Evolutionary conservation across 768 basidiomycete species (phyloP).

Genomic region (Calocera viscosa): DNA sequence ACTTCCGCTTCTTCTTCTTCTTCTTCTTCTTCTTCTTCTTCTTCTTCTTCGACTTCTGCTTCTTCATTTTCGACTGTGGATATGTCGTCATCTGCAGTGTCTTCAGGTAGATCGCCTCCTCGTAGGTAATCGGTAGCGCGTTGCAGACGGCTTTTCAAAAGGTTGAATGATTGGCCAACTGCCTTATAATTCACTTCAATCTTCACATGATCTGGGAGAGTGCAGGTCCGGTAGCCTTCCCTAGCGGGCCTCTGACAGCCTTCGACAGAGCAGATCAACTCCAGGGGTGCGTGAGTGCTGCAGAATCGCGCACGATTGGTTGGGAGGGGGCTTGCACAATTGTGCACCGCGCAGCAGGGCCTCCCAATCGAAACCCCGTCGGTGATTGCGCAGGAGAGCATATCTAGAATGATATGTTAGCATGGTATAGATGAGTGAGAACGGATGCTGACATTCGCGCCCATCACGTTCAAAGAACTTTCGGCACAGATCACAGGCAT

Average conservation of each 20-base stretch:
- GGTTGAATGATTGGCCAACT: slow-evolving; percentile 22
- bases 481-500: slow-evolving; percentile 6
- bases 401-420: neutral
- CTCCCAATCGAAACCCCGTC: slow-evolving; percentile 29
- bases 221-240: slow-evolving; percentile 18
- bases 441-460: neutral
- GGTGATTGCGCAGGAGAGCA: slow-evolving; percentile 17
- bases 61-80: too few species aligned
- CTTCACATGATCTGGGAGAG: slow-evolving; percentile 19
- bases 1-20: too few species aligned
- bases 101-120: too few species aligned
- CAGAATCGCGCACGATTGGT: slow-evolving; percentile 17
- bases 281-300: slow-evolving; percentile 9
- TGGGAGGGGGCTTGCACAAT: slow-evolving; percentile 22
- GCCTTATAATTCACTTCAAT: too few species aligned
- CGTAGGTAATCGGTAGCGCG: too few species aligned
- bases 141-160: slow-evolving; percentile 14
- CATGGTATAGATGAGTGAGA: neutral
- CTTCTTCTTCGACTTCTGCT: too few species aligned
- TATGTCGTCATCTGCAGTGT: too few species aligned
- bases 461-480: neutral
- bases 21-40: too few species aligned
- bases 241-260: neutral
- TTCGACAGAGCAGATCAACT: slow-evolving; percentile 17
- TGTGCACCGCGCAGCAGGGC: slow-evolving; percentile 25